Evolutionary conservation across 805 yeast genomes (phyloP).

Genomic region (Maudiozyma turicensis): DNA sequence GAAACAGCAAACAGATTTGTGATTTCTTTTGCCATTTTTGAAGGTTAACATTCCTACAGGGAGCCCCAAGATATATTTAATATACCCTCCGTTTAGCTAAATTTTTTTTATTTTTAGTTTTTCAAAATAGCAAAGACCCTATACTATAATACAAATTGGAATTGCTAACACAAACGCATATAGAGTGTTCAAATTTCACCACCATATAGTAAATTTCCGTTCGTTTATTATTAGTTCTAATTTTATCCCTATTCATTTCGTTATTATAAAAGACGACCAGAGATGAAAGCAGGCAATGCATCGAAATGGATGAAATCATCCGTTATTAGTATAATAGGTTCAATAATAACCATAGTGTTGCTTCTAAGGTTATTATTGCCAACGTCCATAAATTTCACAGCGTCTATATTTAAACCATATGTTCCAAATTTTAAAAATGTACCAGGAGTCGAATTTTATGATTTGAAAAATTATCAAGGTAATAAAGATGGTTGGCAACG

Average conservation of each 20-base stretch:
- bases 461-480: conserved; percentile 56
- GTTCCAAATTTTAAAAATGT: conserved; percentile 30
- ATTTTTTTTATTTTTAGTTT: no score
- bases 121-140: no score
- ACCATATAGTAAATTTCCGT: no score
- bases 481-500: conserved; percentile 68
- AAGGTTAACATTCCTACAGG: no score
- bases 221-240: neutral
- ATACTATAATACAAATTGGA: no score
- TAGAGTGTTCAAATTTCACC: no score
- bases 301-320: neutral
- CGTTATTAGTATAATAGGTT: conserved; percentile 2
- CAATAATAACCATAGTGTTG: conserved; percentile 2
- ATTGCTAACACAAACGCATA: no score
- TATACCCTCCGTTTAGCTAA: no score
- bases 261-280: neutral
- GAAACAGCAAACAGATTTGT: no score
- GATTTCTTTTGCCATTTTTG: no score
- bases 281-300: conserved; percentile 1
- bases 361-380: conserved; percentile 8
- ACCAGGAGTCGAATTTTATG: conserved; percentile 56
- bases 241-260: neutral
- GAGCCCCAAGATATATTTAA: no score
- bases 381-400: conserved; percentile 4
- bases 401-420: conserved; percentile 17